A percentile compares a stretch with the other conserved stretches of the same genome.
phyloP scores from a whole-genome alignment of 1,139 yeast species.

The Kurtzmaniella quercitrusa region DNA sequence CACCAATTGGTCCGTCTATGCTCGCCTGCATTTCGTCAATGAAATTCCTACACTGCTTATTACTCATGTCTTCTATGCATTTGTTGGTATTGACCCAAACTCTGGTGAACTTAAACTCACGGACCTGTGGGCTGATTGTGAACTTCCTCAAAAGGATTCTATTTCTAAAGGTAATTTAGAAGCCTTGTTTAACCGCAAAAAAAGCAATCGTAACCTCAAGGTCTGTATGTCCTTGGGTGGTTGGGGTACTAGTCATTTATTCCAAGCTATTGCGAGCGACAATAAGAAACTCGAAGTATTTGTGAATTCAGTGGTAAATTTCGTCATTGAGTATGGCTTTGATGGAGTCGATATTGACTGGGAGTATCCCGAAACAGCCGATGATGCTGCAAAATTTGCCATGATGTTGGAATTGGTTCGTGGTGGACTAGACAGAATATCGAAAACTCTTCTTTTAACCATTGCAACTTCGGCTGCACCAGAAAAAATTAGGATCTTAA shows the following conservation, averaged over 20 bases:
- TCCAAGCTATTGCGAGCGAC: slow-evolving; percentile 43
- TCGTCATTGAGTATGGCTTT: slow-evolving; percentile 56
- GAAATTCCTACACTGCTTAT: slow-evolving; percentile 56
- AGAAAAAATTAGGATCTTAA: slow-evolving; percentile 39
- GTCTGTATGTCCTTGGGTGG: slow-evolving; percentile 84
- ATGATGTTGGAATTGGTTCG: slow-evolving; percentile 44
- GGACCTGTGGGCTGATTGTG: slow-evolving; percentile 69
- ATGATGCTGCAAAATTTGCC: slow-evolving; percentile 46
- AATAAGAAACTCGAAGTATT: slow-evolving; percentile 40
- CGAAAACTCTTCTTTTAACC: slow-evolving; percentile 41
- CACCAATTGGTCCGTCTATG: slow-evolving; percentile 72
- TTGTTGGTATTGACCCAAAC: slow-evolving; percentile 51
- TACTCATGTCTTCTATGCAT: slow-evolving; percentile 77
- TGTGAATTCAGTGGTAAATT: slow-evolving; percentile 43
- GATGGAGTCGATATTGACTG: slow-evolving; percentile 95
- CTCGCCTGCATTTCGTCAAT: slow-evolving; percentile 56
- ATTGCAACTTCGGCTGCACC: slow-evolving; percentile 75
- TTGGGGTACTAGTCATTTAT: slow-evolving; percentile 61
- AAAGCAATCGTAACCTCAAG: slow-evolving; percentile 46
- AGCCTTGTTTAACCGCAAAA: slow-evolving; percentile 52
- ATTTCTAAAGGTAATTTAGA: slow-evolving; percentile 48
- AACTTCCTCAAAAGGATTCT: slow-evolving; percentile 24
- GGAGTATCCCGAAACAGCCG: slow-evolving; percentile 69
- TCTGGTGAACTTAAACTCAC: slow-evolving; percentile 53
- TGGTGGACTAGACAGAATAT: slow-evolving; percentile 27